Evolutionary conservation across 1,284 basidiomycete genomes (phyloP).

Genomic region (Moesziomyces aphidis): DNA sequence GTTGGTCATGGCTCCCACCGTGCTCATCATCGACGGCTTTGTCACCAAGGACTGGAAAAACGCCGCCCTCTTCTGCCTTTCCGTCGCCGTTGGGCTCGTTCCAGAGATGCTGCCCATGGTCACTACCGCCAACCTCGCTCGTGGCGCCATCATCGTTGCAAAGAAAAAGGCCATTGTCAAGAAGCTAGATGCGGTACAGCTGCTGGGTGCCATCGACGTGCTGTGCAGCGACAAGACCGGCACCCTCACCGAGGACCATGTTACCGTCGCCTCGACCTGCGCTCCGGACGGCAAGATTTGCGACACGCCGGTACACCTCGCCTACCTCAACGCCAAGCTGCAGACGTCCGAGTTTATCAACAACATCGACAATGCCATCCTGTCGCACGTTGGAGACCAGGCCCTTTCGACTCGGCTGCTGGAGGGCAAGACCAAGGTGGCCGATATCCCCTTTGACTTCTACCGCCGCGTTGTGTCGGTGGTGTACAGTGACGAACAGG

Average conservation of each 20-base stretch:
- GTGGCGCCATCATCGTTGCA: slow-evolving; percentile 5
- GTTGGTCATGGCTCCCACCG: slow-evolving; percentile 11
- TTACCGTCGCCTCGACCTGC: slow-evolving; percentile 7
- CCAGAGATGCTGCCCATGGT: slow-evolving; percentile 13
- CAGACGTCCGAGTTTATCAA: slow-evolving; percentile 12
- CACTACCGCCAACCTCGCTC: slow-evolving; percentile 7
- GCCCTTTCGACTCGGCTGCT: neutral
- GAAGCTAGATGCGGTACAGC: slow-evolving; percentile 10
- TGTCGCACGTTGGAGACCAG: neutral
- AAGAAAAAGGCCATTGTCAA: slow-evolving; percentile 11
- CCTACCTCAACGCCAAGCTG: slow-evolving; percentile 9
- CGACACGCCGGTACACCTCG: slow-evolving; percentile 4
- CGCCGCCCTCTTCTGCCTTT: slow-evolving; percentile 9
- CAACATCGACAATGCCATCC: slow-evolving; percentile 10
- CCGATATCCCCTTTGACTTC: slow-evolving; percentile 10
- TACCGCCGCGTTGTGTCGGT: slow-evolving; percentile 11
- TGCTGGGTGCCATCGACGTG: slow-evolving; percentile 8
- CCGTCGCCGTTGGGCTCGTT: slow-evolving; percentile 7
- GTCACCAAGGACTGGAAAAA: slow-evolving; percentile 12
- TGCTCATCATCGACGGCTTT: slow-evolving; percentile 8
- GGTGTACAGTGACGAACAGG: slow-evolving; percentile 3
- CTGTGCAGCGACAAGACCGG: slow-evolving; percentile 9
- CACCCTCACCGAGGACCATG: slow-evolving; percentile 9
- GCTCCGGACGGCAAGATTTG: neutral
- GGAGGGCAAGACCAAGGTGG: slow-evolving; percentile 4